Conservation (phyloP, 768 basidiomycete species). For the Collybiopsis confluens region DNA sequence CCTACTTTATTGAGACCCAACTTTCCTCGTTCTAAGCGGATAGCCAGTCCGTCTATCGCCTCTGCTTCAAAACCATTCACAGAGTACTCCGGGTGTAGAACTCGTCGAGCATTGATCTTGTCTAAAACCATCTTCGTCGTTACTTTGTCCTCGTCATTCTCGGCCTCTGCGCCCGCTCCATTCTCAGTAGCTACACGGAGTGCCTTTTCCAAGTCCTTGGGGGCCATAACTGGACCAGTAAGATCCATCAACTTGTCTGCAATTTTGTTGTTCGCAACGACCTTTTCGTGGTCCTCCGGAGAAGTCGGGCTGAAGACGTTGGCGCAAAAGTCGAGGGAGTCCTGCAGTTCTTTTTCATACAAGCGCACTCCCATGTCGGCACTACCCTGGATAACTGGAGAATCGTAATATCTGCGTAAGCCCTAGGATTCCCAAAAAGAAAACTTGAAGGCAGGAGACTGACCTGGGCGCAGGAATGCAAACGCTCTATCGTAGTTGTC, state of each 20-base stretch:
- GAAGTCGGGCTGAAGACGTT: slow-evolving; percentile 67
- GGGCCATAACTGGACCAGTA: slow-evolving; percentile 42
- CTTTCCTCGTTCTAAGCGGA: slow-evolving; percentile 49
- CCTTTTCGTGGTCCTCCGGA: slow-evolving; percentile 51
- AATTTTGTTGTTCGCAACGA: slow-evolving; percentile 24
- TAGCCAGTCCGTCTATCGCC: slow-evolving; percentile 52
- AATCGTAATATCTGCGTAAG: no score
- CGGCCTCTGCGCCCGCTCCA: slow-evolving; percentile 20
- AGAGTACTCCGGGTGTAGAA: slow-evolving; percentile 65
- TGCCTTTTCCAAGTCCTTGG: slow-evolving; percentile 32
- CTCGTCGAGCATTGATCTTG: slow-evolving; percentile 66
- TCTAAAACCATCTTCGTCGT: slow-evolving; percentile 47
- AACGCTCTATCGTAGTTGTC: slow-evolving; percentile 72
- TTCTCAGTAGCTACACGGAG: no score
- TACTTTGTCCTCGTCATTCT: not conserved
- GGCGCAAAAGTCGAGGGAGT: slow-evolving; percentile 76
- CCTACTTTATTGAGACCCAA: slow-evolving; percentile 45
- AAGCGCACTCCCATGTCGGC: slow-evolving; percentile 70
- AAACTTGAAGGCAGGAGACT: slow-evolving; percentile 14
- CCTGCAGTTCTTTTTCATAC: slow-evolving; percentile 70
- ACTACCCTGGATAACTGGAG: slow-evolving; percentile 80
- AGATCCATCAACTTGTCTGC: slow-evolving; percentile 48
- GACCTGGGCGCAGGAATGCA: slow-evolving; percentile 57
- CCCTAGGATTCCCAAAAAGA: no score
- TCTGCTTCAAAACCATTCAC: slow-evolving; percentile 69